Evolutionary conservation across 73 alveolate genomes (phyloP).

Genomic region (Stentor coeruleus): DNA sequence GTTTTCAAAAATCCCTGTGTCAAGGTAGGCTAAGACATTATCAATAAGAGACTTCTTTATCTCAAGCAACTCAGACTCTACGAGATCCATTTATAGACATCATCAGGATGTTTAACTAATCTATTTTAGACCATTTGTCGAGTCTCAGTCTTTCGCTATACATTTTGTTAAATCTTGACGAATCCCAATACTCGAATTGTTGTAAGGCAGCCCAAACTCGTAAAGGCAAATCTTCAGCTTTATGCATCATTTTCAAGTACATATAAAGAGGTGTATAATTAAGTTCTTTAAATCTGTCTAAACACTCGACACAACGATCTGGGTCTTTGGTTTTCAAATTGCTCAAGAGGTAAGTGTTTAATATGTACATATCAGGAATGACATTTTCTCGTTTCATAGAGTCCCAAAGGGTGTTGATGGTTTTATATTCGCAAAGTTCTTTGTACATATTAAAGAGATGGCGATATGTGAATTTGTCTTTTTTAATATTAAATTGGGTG

Average conservation of each 20-base stretch:
- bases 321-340: constrained; percentile 13
- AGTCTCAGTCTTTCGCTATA: constrained; percentile 3
- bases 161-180: not conserved
- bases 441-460: not conserved
- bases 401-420: not conserved
- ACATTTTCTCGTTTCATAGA: not conserved
- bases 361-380: constrained; percentile 9
- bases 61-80: not conserved
- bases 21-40: constrained; percentile 39
- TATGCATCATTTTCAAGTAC: not conserved
- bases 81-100: not conserved
- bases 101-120: no score
- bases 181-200: not conserved
- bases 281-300: not conserved
- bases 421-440: not conserved
- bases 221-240: not conserved
- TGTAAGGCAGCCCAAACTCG: constrained; percentile 22
- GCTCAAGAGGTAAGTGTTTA: not conserved
- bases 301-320: not conserved
- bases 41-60: constrained; percentile 25
- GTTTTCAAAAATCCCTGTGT: constrained; percentile 45
- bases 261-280: not conserved
- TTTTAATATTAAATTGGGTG: not conserved
- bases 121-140: no score
- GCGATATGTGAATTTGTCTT: not conserved